These are phyloP conservation scores for Calcarisporium arbuscula DNA, from an alignment of 2,329 filamentous ascomycete species.

Conservation along the genomic window DNA sequence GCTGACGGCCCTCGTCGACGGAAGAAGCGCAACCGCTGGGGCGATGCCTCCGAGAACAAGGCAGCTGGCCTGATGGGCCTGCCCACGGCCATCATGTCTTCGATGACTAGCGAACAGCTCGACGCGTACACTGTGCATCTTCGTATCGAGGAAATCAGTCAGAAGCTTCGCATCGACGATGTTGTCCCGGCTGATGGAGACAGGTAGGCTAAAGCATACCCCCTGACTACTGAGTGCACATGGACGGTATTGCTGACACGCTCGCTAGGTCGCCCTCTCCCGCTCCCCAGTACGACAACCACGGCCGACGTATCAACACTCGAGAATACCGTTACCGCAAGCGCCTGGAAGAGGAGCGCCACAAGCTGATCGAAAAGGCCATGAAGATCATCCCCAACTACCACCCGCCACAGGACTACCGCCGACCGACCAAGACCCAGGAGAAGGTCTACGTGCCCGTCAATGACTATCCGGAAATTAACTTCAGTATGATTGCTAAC, in stretches of 20 bases:
- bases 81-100: conserved; percentile 90
- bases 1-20: conserved; percentile 77
- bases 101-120: conserved; percentile 97
- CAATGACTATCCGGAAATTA: conserved; percentile 99
- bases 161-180: conserved; percentile 98
- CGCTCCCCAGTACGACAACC: conserved; percentile 96
- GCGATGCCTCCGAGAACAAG: conserved; percentile 96
- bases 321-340: conserved; percentile 98
- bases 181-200: conserved; percentile 96
- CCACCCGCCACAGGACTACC: conserved; percentile 96
- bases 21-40: conserved; percentile 99
- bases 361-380: conserved; percentile 97
- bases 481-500: conserved; percentile 99
- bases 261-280: conserved; percentile 82
- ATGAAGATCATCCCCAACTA: conserved; percentile 99
- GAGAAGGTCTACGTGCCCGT: conserved; percentile 99
- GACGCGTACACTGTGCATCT: conserved; percentile 95
- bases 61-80: conserved; percentile 96
- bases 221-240: conserved; percentile 1
- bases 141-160: conserved; percentile 97
- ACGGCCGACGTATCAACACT: conserved; percentile 98
- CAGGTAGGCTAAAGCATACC: conserved; percentile 75
- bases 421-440: conserved; percentile 98
- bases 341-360: conserved; percentile 94
- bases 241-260: conserved; percentile 11